Conservation (phyloP, 1,284 basidiomycete species). For the Cystobasidium pallidum region DNA sequence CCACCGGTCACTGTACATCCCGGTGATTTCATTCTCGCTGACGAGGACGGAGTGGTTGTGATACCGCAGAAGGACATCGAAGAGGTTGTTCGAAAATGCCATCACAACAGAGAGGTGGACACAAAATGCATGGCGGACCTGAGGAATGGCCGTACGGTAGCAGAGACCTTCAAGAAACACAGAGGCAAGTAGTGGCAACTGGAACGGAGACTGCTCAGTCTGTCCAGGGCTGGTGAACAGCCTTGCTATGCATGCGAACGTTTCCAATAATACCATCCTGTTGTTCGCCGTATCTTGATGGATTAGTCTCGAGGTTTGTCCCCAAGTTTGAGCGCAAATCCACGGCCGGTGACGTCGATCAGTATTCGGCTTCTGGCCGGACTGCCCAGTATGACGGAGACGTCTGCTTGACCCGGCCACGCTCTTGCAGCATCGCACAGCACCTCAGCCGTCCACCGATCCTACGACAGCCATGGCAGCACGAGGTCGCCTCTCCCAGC, state of each 20-base stretch:
- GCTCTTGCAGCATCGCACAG: conserved; percentile 1
- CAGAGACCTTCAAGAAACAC: conserved; percentile 75
- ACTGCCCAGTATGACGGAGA: not conserved
- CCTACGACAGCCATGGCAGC: conserved; percentile 10
- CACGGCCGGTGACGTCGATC: conserved; percentile 15
- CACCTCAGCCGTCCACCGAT: too few species aligned
- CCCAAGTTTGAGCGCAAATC: too few species aligned
- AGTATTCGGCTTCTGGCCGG: not conserved
- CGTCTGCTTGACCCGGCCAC: not conserved
- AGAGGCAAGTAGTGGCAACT: conserved; percentile 62
- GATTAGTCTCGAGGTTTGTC: too few species aligned
- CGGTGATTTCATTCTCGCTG: conserved; percentile 81
- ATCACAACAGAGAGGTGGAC: conserved; percentile 69
- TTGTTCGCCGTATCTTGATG: too few species aligned
- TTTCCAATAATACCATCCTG: too few species aligned
- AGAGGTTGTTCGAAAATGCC: conserved; percentile 67
- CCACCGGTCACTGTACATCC: conserved; percentile 68
- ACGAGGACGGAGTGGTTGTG: conserved; percentile 87
- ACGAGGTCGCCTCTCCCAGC: conserved; percentile 6
- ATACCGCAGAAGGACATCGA: conserved; percentile 66
- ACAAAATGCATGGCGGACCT: conserved; percentile 77
- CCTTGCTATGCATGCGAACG: too few species aligned
- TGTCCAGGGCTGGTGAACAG: too few species aligned
- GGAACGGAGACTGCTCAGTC: too few species aligned
- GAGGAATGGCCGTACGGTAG: conserved; percentile 70